Percentiles rank a stretch among this genome's conserved stretches.
These are phyloP conservation scores for Cladophialophora carrionii DNA, from an alignment of 2,329 filamentous ascomycete genomes.

Conservation along the genomic window DNA sequence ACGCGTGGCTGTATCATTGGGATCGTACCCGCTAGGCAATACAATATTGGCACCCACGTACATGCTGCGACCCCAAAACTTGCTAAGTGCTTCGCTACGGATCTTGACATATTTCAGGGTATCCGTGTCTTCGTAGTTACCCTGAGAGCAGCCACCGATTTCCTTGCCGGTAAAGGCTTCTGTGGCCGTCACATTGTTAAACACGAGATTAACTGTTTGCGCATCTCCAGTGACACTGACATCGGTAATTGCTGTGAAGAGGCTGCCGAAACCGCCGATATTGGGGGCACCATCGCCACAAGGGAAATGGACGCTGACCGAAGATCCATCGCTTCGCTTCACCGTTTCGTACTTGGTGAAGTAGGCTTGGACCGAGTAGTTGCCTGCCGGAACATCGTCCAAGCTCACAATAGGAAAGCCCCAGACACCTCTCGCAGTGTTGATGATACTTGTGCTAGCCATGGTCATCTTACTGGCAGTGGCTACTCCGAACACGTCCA, in stretches of 20 bases:
- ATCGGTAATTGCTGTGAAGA: conserved; percentile 18
- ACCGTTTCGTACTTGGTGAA: conserved; percentile 25
- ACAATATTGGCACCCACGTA: conserved; percentile 28
- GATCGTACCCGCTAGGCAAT: conserved; percentile 21
- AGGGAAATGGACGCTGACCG: conserved; percentile 23
- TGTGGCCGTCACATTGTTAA: conserved; percentile 20
- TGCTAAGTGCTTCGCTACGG: conserved; percentile 25
- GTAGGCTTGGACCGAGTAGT: conserved; percentile 29
- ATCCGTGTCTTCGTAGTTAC: conserved; percentile 25
- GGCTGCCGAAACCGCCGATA: conserved; percentile 18
- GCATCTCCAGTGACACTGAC: conserved; percentile 9
- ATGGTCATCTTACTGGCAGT: conserved; percentile 9
- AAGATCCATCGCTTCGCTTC: conserved; percentile 22
- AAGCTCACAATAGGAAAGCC: conserved; percentile 25
- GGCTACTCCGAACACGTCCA: conserved; percentile 18
- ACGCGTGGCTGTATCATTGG: conserved; percentile 18
- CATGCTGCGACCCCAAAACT: conserved; percentile 28
- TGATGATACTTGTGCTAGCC: conserved; percentile 17
- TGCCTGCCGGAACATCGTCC: conserved; percentile 19
- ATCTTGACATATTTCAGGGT: conserved; percentile 27
- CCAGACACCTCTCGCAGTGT: conserved; percentile 12
- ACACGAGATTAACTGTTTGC: conserved; percentile 22
- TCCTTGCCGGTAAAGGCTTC: conserved; percentile 18
- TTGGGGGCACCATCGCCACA: conserved; percentile 26
- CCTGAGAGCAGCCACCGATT: conserved; percentile 26